These are phyloP conservation scores for Ceratobasidium sp. DNA, from an alignment of 1,284 basidiomycete genomes.

Conservation along the genomic window DNA sequence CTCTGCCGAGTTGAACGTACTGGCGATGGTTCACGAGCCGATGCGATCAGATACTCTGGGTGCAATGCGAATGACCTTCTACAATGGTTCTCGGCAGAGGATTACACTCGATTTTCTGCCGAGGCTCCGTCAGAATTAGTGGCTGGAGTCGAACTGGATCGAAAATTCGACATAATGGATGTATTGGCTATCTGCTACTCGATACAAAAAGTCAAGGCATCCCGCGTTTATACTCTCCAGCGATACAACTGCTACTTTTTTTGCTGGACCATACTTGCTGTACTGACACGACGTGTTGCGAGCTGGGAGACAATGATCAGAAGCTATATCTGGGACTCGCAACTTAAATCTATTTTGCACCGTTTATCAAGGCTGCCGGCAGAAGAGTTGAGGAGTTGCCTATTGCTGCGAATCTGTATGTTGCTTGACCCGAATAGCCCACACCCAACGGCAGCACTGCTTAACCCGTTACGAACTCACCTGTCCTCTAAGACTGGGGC, in stretches of 20 bases:
- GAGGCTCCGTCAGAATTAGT: too few relatives aligned
- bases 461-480: not conserved
- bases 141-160: not conserved
- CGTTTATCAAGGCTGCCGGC: not conserved
- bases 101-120: too few relatives aligned
- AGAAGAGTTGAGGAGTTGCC: not conserved
- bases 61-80: too few relatives aligned
- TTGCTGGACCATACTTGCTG: not conserved
- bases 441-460: not conserved
- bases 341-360: not conserved
- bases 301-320: conserved; percentile 10
- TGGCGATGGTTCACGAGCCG: not conserved
- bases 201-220: not conserved
- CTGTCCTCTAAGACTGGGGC: not conserved
- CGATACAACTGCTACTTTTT: conserved; percentile 30
- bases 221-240: conserved; percentile 5
- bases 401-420: not conserved
- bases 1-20: not conserved
- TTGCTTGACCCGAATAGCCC: not conserved
- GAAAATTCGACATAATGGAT: conserved; percentile 1
- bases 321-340: not conserved
- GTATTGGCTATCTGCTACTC: conserved; percentile 15
- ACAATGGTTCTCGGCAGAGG: too few relatives aligned
- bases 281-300: not conserved
- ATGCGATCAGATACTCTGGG: not conserved